A percentile compares a stretch with the other conserved stretches of the same genome.
phyloP scores from a whole-genome alignment of 2,329 filamentous ascomycete genomes.

The Escovopsis sp. region DNA sequence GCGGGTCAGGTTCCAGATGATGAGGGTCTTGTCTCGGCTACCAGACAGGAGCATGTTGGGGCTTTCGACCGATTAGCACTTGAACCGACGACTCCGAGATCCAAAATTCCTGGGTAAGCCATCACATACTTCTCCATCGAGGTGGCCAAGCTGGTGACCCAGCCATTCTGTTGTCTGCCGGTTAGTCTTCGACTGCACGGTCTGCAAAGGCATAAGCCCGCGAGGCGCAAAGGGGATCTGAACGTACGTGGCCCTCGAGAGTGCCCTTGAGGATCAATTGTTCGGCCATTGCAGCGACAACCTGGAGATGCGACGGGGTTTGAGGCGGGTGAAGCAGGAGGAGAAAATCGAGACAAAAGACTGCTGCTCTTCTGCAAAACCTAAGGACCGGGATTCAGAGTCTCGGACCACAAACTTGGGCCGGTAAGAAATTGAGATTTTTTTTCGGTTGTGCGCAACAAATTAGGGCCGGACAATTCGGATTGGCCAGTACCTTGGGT shows the following conservation, averaged over 20 bases:
- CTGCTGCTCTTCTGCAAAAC: constrained; percentile 15
- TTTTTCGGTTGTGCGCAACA: constrained; percentile 33
- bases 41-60: constrained; percentile 99
- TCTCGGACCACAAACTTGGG: constrained; percentile 5
- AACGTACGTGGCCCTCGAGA: constrained; percentile 86
- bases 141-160: constrained; percentile 96
- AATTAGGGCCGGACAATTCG: constrained; percentile 30
- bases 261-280: constrained; percentile 92
- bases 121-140: constrained; percentile 87
- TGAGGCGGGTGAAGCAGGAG: constrained; percentile 18
- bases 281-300: constrained; percentile 60
- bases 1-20: constrained; percentile 99
- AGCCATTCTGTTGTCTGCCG: constrained; percentile 54
- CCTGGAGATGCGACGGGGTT: constrained; percentile 24
- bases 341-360: constrained; percentile 19
- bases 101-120: neutral
- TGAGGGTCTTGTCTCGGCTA: constrained; percentile 95
- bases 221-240: constrained; percentile 10
- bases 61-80: constrained; percentile 31
- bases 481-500: neutral
- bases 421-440: constrained; percentile 25
- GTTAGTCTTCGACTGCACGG: constrained; percentile 10
- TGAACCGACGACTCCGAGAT: neutral
- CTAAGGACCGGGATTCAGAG: constrained; percentile 7
- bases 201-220: neutral